Evolutionary conservation across 345 rosid species (phyloP), one percentile per base, ranked within the genome.

Genomic region (Melastoma malabathricum): DNA sequence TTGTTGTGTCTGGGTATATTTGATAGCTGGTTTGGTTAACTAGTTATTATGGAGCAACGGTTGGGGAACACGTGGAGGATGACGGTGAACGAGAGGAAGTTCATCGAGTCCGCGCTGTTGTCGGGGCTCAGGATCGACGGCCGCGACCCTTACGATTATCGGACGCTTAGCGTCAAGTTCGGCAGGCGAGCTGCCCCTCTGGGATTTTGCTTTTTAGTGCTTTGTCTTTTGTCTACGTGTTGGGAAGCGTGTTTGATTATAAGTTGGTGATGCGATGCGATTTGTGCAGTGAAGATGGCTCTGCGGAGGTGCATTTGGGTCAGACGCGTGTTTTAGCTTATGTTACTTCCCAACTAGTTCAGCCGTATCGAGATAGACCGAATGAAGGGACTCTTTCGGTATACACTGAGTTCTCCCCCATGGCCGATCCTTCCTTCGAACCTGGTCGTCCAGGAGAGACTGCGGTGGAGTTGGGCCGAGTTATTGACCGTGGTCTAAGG

Each of bases 391-490:
- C 80, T 3, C 77, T 92, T 13, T 75, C 90, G 15, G 76, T 92
- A 53, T 92, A 70, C 50, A 83, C 90, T 0, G 98, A 92, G 31
- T 82, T 92, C 68, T 87, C 98, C 51, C 95, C 98, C 2, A 87
- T 92, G 97, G 97, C 95, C 55, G 97, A 87, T 72, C 97, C 97
- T 25, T 82, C 86, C 2, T 92, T 87, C 55, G 95, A 92, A 72
- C 72, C 94, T 7, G 98, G 97, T 19, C 97, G 86, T 63, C 95
- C 90, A 10, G 82, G 83, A 46, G 95, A 92, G 64, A 84, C 72
- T 51, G 95, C 97, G 0, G 88, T 84, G 29, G 98, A 92, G 75
- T 64, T 92, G 51, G 97, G 98, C 12, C 86, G 90, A 4, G 71
- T 87, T 38, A 70, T 92, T 38, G 94, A 92, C 57, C 97, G 98